Evolutionary conservation across 2,329 filamentous ascomycete species (phyloP), one percentile per base, ranked within the genome.

Genomic region (Neonectria sp.): DNA sequence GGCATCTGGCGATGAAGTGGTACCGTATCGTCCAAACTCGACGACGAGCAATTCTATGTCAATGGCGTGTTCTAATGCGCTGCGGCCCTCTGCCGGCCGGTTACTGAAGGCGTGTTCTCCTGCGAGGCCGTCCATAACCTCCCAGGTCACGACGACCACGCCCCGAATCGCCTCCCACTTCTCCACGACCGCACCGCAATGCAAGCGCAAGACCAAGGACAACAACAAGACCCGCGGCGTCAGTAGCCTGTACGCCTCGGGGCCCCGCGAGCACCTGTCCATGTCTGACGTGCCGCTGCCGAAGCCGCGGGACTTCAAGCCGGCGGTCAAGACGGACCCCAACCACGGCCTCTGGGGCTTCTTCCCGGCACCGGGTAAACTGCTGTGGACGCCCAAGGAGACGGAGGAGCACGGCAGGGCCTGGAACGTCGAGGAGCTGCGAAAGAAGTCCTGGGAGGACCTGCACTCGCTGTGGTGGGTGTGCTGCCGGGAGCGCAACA

Each of bases 391-490:
- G 8, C 95, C 95, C 6, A 86, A 90, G 40, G 91, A 95, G 72
- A 90, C 93, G 63, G 79, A 86, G 56, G 84, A 88, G 70, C 92
- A 96, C 80, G 96, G 96, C 17, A 89, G 96, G 60, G 85, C 90
- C 31, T 99, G 96, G 96, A 90, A 88, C 12, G 90, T 93, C 8
- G 89, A 94, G 82, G 96, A 99, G 84, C 86, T 99, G 76, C 89
- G 95, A 70, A 86, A 89, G 70, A 98, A 98, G 84, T 94, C 92
- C 70, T 99, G 95, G 93, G 94, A 97, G 68, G 95, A 98, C 80
- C 83, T 99, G 75, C 95, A 98, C 81, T 86, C 87, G 68, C 86
- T 99, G 77, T 99, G 95, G 95, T 99, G 95, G 94, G 89, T 95
- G 62, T 98, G 96, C 79, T 88, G 92, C 67, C 95, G 93, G 83